phyloP scores from a whole-genome alignment of 2,329 filamentous ascomycete genomes.

The Xenoacremonium recifei region DNA sequence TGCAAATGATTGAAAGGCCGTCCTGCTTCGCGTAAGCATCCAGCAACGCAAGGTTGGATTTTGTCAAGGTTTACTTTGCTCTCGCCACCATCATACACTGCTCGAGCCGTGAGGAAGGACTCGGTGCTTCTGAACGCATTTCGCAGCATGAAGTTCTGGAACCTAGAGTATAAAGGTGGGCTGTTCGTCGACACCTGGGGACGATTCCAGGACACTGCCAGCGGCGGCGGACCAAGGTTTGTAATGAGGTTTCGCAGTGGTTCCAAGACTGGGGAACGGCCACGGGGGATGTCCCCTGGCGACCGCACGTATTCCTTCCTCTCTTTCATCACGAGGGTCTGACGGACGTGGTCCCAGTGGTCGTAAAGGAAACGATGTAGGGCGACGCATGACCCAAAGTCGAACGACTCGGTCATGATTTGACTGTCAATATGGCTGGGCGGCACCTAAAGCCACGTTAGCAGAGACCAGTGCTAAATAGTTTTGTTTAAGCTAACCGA shows the following conservation, averaged over 20 bases:
- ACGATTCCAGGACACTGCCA: constrained; percentile 68
- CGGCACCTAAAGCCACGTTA: constrained; percentile 36
- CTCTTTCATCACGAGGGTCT: constrained; percentile 61
- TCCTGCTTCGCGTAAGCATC: constrained; percentile 44
- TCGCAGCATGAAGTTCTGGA: constrained; percentile 71
- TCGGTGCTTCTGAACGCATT: constrained; percentile 66
- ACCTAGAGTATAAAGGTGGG: constrained; percentile 64
- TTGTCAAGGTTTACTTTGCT: constrained; percentile 50
- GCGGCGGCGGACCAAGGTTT: constrained; percentile 64
- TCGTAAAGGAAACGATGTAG: constrained; percentile 69
- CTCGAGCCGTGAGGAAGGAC: constrained; percentile 61
- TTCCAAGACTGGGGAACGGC: constrained; percentile 57
- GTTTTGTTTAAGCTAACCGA: constrained; percentile 48
- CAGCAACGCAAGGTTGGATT: background rate
- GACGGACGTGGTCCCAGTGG: constrained; percentile 68
- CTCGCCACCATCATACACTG: constrained; percentile 69
- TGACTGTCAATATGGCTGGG: constrained; percentile 45
- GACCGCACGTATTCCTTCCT: constrained; percentile 55
- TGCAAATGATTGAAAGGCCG: constrained; percentile 65
- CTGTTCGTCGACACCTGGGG: constrained; percentile 63
- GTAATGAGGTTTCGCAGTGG: constrained; percentile 61
- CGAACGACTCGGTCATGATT: constrained; percentile 52
- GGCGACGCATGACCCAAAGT: constrained; percentile 70
- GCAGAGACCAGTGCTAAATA: background rate
- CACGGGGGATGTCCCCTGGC: constrained; percentile 50